Percentiles rank a stretch among this genome's conserved stretches.
phyloP scores from a whole-genome alignment of 805 yeast species.

The Metschnikowia corniflorae region DNA sequence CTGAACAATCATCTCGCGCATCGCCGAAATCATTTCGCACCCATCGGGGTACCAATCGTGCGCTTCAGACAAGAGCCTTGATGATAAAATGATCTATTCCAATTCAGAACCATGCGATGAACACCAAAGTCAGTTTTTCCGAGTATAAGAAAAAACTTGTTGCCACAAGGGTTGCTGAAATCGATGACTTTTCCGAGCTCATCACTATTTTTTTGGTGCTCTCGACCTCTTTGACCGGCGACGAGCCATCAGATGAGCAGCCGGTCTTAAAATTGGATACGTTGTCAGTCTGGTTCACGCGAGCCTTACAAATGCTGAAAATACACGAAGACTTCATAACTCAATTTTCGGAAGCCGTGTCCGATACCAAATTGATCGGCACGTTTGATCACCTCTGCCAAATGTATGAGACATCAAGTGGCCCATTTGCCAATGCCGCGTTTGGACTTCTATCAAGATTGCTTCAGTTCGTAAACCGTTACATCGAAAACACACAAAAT shows the following conservation, averaged over 20 bases:
- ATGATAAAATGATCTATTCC: too few species aligned
- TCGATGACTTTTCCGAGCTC: constrained; percentile 2
- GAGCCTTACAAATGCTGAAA: constrained; percentile 43
- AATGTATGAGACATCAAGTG: constrained; percentile 67
- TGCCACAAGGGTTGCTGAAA: constrained; percentile 2
- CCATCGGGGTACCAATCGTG: too few species aligned
- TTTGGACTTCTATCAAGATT: constrained; percentile 57
- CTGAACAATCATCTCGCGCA: too few species aligned
- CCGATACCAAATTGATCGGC: constrained; percentile 17
- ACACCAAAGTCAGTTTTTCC: too few species aligned
- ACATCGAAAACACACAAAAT: constrained; percentile 13
- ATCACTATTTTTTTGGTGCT: constrained; percentile 1
- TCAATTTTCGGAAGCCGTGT: not conserved
- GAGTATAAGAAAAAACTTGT: constrained; percentile 6
- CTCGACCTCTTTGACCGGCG: not conserved
- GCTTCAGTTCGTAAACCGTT: constrained; percentile 31
- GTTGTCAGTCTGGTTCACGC: constrained; percentile 59
- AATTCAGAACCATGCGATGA: too few species aligned
- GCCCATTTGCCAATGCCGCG: constrained; percentile 67
- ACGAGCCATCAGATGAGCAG: constrained; percentile 6
- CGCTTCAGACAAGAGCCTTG: too few species aligned
- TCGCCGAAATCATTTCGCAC: too few species aligned
- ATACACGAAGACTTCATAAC: not conserved
- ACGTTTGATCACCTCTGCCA: constrained; percentile 57
- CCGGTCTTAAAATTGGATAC: constrained; percentile 42